Evolutionary conservation across 495 filamentous ascomycete genomes (phyloP).

Genomic region (Xylaria scruposa): DNA sequence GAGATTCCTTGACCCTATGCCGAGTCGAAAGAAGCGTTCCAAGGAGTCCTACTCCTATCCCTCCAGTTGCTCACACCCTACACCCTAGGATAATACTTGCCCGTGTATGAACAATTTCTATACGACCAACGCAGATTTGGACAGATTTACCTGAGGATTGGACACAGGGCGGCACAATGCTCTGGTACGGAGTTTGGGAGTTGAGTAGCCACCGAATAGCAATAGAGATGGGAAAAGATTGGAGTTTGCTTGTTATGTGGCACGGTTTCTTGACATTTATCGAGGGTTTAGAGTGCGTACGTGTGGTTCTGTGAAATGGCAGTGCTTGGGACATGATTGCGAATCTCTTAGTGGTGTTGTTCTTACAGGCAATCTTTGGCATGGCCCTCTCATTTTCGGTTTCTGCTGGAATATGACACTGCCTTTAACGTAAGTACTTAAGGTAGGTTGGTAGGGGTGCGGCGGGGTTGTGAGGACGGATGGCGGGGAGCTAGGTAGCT

Average conservation of each 20-base stretch:
- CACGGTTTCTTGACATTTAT: not conserved
- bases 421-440: too few relatives aligned
- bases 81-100: not conserved
- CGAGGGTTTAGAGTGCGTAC: constrained; percentile 11
- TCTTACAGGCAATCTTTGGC: not conserved
- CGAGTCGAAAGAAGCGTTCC: not conserved
- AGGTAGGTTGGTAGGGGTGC: not conserved
- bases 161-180: not conserved
- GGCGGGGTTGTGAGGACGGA: constrained; percentile 18
- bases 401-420: not conserved
- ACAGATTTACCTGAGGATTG: not conserved
- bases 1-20: constrained; percentile 13
- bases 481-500: constrained; percentile 23
- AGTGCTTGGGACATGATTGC: constrained; percentile 13
- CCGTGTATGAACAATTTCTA: not conserved
- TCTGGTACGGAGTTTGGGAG: constrained; percentile 21
- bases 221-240: constrained; percentile 10
- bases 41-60: constrained; percentile 14
- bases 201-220: not conserved
- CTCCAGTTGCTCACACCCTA: not conserved
- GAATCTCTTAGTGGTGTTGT: constrained; percentile 3
- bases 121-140: not conserved
- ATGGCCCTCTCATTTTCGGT: not conserved
- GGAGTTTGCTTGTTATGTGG: constrained; percentile 1
- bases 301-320: not conserved